phyloP scores from a whole-genome alignment of 2,329 filamentous ascomycete genomes.

The Mariannaea elegans region DNA sequence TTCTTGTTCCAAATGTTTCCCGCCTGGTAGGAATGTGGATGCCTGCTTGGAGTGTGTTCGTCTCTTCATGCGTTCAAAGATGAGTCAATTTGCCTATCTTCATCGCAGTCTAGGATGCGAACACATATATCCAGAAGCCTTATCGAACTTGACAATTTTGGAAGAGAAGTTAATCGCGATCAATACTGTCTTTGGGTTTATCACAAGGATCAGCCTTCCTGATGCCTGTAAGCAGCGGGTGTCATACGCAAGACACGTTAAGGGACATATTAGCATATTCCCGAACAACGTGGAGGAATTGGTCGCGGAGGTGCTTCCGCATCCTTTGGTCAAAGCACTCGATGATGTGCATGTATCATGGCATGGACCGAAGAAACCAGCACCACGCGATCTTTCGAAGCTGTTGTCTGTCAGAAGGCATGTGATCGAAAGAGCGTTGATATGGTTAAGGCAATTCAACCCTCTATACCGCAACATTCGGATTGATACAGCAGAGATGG shows the following conservation, averaged over 20 bases:
- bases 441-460: constrained; percentile 12
- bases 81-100: too few relatives aligned
- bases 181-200: constrained; percentile 9
- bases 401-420: constrained; percentile 1
- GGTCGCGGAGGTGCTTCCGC: constrained; percentile 2
- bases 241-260: not conserved
- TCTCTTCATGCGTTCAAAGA: too few relatives aligned
- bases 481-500: constrained; percentile 9
- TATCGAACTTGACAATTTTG: constrained; percentile 6
- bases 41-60: too few relatives aligned
- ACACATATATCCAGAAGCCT: constrained; percentile 5
- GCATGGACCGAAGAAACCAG: constrained; percentile 12
- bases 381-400: constrained; percentile 12
- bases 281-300: constrained; percentile 15
- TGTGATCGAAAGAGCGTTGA: not conserved
- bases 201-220: not conserved
- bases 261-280: constrained; percentile 12
- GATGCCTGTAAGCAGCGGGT: too few relatives aligned
- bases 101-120: too few relatives aligned
- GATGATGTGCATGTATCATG: constrained; percentile 15
- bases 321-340: constrained; percentile 8
- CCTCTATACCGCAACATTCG: constrained; percentile 5
- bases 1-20: too few relatives aligned
- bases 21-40: too few relatives aligned
- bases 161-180: constrained; percentile 10